These are phyloP conservation scores for Dioszegia crocea DNA, from an alignment of 768 basidiomycete genomes.

Conservation along the genomic window DNA sequence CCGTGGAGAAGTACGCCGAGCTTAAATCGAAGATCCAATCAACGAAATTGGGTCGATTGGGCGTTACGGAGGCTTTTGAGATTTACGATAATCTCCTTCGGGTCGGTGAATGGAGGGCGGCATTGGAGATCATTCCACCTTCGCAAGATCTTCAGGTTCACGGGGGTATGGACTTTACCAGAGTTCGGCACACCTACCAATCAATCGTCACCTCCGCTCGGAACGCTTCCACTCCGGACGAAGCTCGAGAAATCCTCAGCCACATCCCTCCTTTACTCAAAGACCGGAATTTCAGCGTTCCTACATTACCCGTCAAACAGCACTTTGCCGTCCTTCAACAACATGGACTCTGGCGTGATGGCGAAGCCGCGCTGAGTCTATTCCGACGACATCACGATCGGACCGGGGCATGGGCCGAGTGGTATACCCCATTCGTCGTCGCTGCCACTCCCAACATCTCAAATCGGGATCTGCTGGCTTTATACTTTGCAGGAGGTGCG, in stretches of 20 bases:
- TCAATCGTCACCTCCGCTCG: background rate
- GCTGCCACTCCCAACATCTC: background rate
- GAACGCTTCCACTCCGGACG: background rate
- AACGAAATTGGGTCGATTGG: background rate
- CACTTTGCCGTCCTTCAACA: background rate
- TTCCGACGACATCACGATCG: background rate
- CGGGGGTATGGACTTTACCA: background rate
- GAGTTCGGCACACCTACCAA: background rate
- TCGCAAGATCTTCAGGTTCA: background rate
- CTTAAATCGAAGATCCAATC: background rate
- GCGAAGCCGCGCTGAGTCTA: background rate
- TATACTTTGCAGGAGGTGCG: background rate
- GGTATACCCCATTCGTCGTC: background rate
- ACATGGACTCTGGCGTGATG: background rate
- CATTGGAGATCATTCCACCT: background rate
- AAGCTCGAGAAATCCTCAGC: background rate
- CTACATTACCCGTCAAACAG: background rate
- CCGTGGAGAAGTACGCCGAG: background rate
- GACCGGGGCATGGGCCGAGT: background rate
- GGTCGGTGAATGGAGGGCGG: constrained; percentile 1
- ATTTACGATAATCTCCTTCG: background rate
- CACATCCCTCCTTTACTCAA: background rate
- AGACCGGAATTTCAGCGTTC: background rate
- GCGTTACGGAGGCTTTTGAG: background rate
- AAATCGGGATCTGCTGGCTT: background rate